These are phyloP conservation scores for Pleurostoma richardsiae DNA, from an alignment of 2,329 filamentous ascomycete genomes.

Conservation along the genomic window DNA sequence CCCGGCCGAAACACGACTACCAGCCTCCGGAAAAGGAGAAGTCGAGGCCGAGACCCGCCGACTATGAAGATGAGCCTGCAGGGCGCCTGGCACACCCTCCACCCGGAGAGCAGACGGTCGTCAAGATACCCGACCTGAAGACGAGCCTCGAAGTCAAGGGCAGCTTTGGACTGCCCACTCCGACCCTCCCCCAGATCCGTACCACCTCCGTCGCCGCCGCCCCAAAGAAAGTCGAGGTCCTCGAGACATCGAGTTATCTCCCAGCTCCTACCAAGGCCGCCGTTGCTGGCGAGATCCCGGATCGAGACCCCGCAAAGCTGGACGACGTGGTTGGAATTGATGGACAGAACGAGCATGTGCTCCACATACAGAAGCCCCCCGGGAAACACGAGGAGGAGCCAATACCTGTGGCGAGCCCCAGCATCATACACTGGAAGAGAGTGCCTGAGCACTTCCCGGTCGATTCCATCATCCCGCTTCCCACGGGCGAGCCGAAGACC, in stretches of 20 bases:
- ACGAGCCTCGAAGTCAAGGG: constrained; percentile 17
- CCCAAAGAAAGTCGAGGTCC: constrained; percentile 12
- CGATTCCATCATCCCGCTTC: constrained; percentile 69
- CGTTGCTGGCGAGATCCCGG: constrained; percentile 20
- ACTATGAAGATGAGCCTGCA: background rate
- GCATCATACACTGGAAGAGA: constrained; percentile 65
- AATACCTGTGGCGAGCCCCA: constrained; percentile 8
- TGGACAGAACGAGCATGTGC: constrained; percentile 5
- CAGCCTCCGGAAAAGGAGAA: constrained; percentile 1
- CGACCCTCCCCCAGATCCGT: background rate
- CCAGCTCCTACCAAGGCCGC: constrained; percentile 16
- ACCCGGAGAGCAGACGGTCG: constrained; percentile 7
- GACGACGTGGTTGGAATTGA: constrained; percentile 14
- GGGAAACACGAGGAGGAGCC: constrained; percentile 14
- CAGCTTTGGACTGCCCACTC: constrained; percentile 18
- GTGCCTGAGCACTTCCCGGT: constrained; percentile 75
- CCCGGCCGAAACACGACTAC: background rate
- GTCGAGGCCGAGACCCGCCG: constrained; percentile 1
- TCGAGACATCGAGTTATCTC: constrained; percentile 8
- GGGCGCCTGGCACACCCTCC: background rate
- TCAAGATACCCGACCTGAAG: constrained; percentile 21
- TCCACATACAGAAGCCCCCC: constrained; percentile 14
- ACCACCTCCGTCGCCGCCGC: constrained; percentile 2
- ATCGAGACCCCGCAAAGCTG: constrained; percentile 16
- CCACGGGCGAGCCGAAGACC: constrained; percentile 61